A percentile compares a stretch with the other conserved stretches of the same genome.
Evolutionary conservation across 768 basidiomycete species (phyloP).

Genomic region (Gautieria morchelliformis): DNA sequence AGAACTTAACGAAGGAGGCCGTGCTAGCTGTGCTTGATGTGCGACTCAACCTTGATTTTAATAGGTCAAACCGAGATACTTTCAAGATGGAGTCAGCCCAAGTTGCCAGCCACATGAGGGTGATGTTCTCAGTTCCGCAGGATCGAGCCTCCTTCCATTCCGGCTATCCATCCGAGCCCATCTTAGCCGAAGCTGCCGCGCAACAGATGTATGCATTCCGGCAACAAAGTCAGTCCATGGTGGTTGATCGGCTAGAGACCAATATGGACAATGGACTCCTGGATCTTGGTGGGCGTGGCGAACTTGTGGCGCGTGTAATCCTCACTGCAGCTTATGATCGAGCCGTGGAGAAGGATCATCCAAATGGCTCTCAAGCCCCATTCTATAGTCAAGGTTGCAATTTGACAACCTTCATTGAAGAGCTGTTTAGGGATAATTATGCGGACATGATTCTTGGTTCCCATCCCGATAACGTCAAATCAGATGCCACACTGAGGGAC

Average conservation of each 20-base stretch:
- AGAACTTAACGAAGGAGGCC: neutral
- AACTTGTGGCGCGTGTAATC: constrained; percentile 19
- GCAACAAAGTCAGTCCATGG: neutral
- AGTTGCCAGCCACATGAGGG: constrained; percentile 18
- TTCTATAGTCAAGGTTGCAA: constrained; percentile 14
- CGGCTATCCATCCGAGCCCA: constrained; percentile 25
- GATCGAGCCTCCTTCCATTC: constrained; percentile 17
- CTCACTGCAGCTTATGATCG: no score
- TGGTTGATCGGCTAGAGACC: constrained; percentile 3
- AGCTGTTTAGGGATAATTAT: constrained; percentile 13
- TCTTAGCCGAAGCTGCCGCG: constrained; percentile 25
- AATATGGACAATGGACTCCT: constrained; percentile 10
- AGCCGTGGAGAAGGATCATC: neutral
- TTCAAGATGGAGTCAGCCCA: constrained; percentile 10
- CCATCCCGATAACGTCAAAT: no score
- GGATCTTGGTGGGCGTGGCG: constrained; percentile 16
- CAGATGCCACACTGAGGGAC: no score
- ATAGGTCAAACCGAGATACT: constrained; percentile 4
- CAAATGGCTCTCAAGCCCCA: neutral
- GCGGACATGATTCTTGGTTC: constrained; percentile 12
- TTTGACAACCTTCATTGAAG: constrained; percentile 15
- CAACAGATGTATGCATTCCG: constrained; percentile 8
- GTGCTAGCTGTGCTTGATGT: constrained; percentile 11
- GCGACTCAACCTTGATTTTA: constrained; percentile 12
- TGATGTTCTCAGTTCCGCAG: constrained; percentile 18